These are phyloP conservation scores for Kazachstania kunashirensis DNA, from an alignment of 805 yeast species.

Conservation along the genomic window DNA sequence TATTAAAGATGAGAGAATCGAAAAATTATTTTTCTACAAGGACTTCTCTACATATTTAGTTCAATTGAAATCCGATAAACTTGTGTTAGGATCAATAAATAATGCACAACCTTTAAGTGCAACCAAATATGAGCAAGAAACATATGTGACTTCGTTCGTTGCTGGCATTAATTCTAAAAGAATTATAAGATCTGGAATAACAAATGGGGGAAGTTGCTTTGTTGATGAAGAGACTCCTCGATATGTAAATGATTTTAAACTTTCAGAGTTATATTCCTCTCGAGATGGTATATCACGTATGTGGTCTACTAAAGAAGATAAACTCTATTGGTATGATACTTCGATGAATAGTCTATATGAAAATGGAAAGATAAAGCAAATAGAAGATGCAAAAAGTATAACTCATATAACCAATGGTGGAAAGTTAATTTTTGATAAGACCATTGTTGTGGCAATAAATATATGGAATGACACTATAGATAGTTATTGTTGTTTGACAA, in stretches of 20 bases:
- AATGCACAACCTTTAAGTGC: neutral
- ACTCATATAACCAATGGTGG: neutral
- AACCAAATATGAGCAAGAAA: neutral
- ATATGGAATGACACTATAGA: neutral
- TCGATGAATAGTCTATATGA: neutral
- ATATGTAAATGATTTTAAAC: too few relatives aligned
- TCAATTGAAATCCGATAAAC: neutral
- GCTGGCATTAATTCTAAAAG: neutral
- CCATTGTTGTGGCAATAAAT: neutral
- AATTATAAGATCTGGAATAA: constrained; percentile 1
- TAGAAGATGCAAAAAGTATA: too few relatives aligned
- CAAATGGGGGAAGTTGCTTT: neutral
- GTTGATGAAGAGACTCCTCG: neutral
- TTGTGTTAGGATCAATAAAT: neutral
- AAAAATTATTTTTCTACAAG: constrained; percentile 3
- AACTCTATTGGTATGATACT: neutral
- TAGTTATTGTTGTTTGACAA: neutral
- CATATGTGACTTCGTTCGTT: neutral
- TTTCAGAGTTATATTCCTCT: too few relatives aligned
- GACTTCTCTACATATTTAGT: constrained; percentile 2
- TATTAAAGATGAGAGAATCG: constrained; percentile 8
- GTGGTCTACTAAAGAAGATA: neutral
- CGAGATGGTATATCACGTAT: neutral
- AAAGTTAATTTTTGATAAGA: neutral
- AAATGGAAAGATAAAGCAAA: neutral